These are phyloP conservation scores for Voacanga thouarsii DNA, from an alignment of 257 asterid species.

Conservation along the genomic window DNA sequence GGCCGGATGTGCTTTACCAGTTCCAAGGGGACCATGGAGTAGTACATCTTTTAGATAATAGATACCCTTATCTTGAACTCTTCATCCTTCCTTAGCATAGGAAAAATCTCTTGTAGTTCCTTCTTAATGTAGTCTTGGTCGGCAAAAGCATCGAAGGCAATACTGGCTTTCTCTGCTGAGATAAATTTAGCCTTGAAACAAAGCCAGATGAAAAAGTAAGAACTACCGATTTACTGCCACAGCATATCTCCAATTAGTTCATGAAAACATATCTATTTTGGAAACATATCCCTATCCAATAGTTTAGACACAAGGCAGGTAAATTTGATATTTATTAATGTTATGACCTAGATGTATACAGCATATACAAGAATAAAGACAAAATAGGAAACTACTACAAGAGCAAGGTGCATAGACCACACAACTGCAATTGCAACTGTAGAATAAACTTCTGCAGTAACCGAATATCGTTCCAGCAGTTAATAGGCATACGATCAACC, in stretches of 20 bases:
- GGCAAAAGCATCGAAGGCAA: conserved; percentile 95
- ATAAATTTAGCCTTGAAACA: conserved; percentile 83
- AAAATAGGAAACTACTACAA: conserved; percentile 46
- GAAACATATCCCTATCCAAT: background rate
- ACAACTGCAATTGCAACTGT: conserved; percentile 85
- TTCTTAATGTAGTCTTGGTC: conserved; percentile 98
- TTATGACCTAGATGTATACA: background rate
- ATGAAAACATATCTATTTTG: conserved; percentile 2
- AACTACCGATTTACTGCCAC: conserved; percentile 8
- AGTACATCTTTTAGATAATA: conserved; percentile 99
- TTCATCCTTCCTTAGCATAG: conserved; percentile 86
- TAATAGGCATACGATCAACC: conserved; percentile 89
- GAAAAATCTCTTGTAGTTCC: conserved; percentile 92
- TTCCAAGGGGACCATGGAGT: conserved; percentile 99
- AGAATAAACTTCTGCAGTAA: conserved; percentile 77
- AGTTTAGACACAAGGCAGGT: background rate
- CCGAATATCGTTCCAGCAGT: conserved; percentile 91
- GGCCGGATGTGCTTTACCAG: conserved; percentile 98
- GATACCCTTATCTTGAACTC: conserved; percentile 87
- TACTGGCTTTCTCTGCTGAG: conserved; percentile 96
- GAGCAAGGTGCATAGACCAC: conserved; percentile 98
- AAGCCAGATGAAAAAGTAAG: conserved; percentile 23
- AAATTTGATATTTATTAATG: background rate
- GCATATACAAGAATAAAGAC: background rate
- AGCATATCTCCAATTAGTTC: background rate